Base-by-base conservation (phyloP, 495 filamentous ascomycete species). In the Parathielavia appendiculata region DNA sequence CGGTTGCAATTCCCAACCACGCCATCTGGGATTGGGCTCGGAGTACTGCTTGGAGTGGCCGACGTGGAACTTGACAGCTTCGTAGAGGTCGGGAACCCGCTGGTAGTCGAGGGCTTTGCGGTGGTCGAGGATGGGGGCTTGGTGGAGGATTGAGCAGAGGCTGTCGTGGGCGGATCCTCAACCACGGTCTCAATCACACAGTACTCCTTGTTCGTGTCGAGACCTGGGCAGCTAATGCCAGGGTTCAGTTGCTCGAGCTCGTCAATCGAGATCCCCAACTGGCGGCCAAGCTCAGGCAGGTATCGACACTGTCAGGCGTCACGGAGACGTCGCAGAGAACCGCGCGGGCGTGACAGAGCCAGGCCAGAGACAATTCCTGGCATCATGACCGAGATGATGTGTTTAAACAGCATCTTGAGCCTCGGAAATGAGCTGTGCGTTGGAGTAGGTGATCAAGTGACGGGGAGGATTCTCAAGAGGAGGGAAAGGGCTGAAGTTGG, bases 31-130 rank as follows among this genome's bases (percentile, higher is more conserved):
- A 26, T 14, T 5, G 20, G 13, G 23, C 20, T 36, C n/a, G 48
- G 6, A 5, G 30, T 40, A 17, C 32, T 51, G 1, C 32, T 19
- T 16, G 32, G 9, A 5, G 34, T 5, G 32, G n/a, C 8, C 1
- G 47, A 17, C 14, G 32, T 36, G 69, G 65, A 11, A 52, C 34
- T 30, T 30, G 35, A 26, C 11, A 14, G 48, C 16, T 6, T 14
- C 20, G 59, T 49, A 16, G 53, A 23, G 5, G 26, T 57, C 4
- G 39, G 13, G 40, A 30, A 45, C 19, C 36, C 26, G n/a, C 19
- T 66, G 14, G 72, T 72, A 13, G 64, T 62, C 20, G 68, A 62
- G 22, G 63, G 59, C 9, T 32, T 52, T 46, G 63, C 58, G 19
- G 55, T 58, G 13, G 59, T 56, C 4, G 47, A 36, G 9, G 49